Evolutionary conservation across 1,284 basidiomycete genomes (phyloP), one percentile per base, ranked within the genome.

Genomic region (Porogramme epimiltina): DNA sequence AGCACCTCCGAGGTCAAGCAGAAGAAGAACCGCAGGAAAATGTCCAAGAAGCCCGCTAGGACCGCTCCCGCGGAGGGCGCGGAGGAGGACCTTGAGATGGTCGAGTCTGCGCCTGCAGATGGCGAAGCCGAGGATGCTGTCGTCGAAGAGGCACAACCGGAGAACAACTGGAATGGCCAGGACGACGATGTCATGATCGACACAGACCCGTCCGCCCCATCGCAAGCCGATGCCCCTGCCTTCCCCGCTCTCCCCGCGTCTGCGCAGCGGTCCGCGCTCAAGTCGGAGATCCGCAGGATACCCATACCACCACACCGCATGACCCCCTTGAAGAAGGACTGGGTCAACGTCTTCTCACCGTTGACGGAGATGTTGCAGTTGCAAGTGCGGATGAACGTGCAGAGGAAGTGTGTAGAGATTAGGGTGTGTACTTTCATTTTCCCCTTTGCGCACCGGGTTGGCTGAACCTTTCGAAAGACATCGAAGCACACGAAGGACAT

Each of bases 321-420:
- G 91, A 95, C 94, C 15, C 97, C 97, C 4, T 73, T 99, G 52
- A 97, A 98, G 74, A 93, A 93, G 66, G 95, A 98, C 60, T 99
- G 96, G 96, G 81, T 98, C 56, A 95, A 94, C 70, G 87, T 99
- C 52, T 99, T 98, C 71, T 93, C 94, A 0, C 96, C 96, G 0
- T 76, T 99, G 61, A 96, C 97, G 11, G 96, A 99, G 75, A 89
- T 97, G 66, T 78, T 96, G 62, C 91, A 91, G 0, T 72, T 99
- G 52, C 95, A 98, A 78, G 95, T 99, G 28, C 81, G 95, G 61
- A 98, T 98, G 95, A 99, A 99, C 68, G 84, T 94, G 19, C 85
- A 88, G 66, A 77, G 93, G 64, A 82, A 87, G 74, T 86, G 84
- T 63, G 93, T 99, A 3, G 97, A 99, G 75, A 85, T 95, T 57